These are phyloP conservation scores for Abrus precatorius DNA, from an alignment of 306 rosid genomes.

Conservation along the genomic window DNA sequence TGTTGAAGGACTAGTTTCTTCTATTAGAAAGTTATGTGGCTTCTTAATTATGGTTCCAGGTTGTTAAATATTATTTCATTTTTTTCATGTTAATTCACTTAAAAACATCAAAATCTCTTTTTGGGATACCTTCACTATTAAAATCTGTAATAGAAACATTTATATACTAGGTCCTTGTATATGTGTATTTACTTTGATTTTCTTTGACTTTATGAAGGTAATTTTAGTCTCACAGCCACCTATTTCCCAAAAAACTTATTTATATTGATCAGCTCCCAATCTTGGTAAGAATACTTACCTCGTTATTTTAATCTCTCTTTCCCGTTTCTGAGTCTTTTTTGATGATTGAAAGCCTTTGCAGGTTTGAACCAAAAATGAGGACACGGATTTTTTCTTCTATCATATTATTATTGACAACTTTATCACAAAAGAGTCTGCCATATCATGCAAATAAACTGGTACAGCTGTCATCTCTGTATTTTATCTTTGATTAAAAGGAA, in stretches of 20 bases:
- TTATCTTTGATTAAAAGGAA: background rate
- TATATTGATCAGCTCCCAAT: constrained; percentile 57
- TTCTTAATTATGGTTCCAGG: constrained; percentile 94
- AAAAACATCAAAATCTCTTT: constrained; percentile 33
- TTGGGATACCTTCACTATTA: constrained; percentile 15
- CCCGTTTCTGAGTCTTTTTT: constrained; percentile 33
- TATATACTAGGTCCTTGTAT: constrained; percentile 23
- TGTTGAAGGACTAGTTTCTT: constrained; percentile 73
- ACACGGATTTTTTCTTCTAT: constrained; percentile 63
- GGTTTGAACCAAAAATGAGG: constrained; percentile 82
- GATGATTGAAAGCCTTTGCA: constrained; percentile 51
- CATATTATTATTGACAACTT: constrained; percentile 70
- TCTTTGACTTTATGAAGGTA: constrained; percentile 68
- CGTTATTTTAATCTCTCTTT: constrained; percentile 20
- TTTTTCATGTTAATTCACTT: constrained; percentile 38
- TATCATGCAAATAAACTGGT: constrained; percentile 75
- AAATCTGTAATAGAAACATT: constrained; percentile 18
- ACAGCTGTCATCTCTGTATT: constrained; percentile 32
- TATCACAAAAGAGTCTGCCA: constrained; percentile 80
- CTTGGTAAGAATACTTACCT: constrained; percentile 63
- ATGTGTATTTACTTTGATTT: constrained; percentile 42
- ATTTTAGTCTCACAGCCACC: constrained; percentile 62
- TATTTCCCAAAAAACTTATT: constrained; percentile 66
- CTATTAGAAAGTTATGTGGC: constrained; percentile 78
- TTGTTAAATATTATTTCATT: constrained; percentile 44